Evolutionary conservation across 768 basidiomycete genomes (phyloP).

Genomic region (Boletus rubroflammeus): DNA sequence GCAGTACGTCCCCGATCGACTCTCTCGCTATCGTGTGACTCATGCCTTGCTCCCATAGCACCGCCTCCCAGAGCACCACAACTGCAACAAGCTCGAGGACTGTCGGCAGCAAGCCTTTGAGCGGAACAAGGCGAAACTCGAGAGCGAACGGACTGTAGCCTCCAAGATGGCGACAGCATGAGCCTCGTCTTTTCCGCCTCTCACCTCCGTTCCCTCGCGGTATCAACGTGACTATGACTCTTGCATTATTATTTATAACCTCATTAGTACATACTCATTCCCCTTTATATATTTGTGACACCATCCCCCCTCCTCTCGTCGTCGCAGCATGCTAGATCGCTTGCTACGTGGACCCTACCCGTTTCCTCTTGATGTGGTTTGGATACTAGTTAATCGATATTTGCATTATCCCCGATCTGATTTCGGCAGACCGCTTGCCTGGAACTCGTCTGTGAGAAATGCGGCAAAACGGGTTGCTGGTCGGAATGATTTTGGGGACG

Average conservation of each 20-base stretch:
- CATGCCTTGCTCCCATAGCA: constrained; percentile 47
- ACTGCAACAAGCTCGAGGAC: constrained; percentile 77
- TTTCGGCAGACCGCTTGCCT: background rate
- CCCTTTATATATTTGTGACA: constrained; percentile 9
- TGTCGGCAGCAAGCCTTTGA: constrained; percentile 88
- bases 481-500: background rate
- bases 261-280: constrained; percentile 17
- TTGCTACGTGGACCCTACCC: constrained; percentile 4
- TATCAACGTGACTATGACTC: constrained; percentile 19
- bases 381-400: constrained; percentile 20
- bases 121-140: constrained; percentile 81
- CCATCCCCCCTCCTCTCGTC: background rate
- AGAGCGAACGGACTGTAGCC: constrained; percentile 83
- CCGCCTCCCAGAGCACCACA: constrained; percentile 85
- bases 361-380: constrained; percentile 5
- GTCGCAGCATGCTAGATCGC: constrained; percentile 13
- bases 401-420: background rate
- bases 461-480: background rate
- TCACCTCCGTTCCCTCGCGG: constrained; percentile 10
- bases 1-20: constrained; percentile 45
- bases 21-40: constrained; percentile 3
- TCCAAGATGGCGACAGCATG: constrained; percentile 83
- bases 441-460: background rate
- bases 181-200: constrained; percentile 18
- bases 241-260: constrained; percentile 29